Evolutionary conservation across 2,329 filamentous ascomycete genomes (phyloP).

Genomic region (Fragosphaeria purpurea): DNA sequence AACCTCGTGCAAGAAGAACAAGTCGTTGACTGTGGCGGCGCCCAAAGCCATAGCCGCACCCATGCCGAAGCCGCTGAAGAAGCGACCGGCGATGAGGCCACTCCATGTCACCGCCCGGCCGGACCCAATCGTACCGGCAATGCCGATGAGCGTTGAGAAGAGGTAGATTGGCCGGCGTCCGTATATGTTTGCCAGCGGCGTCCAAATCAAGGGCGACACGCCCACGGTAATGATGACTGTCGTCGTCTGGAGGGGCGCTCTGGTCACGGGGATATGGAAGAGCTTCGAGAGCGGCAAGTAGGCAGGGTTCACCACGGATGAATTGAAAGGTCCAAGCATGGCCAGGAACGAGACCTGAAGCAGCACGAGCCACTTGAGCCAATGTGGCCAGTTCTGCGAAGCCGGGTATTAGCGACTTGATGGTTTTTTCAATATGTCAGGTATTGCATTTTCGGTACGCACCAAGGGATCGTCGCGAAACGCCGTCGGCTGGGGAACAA

Average conservation of each 20-base stretch:
- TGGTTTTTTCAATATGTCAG: neutral
- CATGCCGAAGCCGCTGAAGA: conserved; percentile 7
- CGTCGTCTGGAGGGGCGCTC: conserved; percentile 5
- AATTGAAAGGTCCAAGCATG: conserved; percentile 8
- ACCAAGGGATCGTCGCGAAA: conserved; percentile 2
- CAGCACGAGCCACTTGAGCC: conserved; percentile 9
- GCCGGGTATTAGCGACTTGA: neutral
- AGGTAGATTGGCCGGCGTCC: conserved; percentile 6
- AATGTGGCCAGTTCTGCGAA: conserved; percentile 8
- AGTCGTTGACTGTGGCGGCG: conserved; percentile 7
- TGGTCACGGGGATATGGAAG: neutral
- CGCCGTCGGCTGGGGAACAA: neutral
- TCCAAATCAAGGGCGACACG: conserved; percentile 3
- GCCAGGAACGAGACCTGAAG: conserved; percentile 9
- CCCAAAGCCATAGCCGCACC: conserved; percentile 7
- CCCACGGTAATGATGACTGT: conserved; percentile 8
- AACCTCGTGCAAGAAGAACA: conserved; percentile 10
- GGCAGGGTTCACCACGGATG: conserved; percentile 8
- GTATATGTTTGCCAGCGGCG: conserved; percentile 7
- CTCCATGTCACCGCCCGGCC: conserved; percentile 2
- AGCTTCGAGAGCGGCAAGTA: conserved; percentile 2
- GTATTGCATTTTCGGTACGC: neutral
- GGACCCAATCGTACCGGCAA: conserved; percentile 1
- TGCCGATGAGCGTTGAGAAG: conserved; percentile 6
- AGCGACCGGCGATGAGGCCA: conserved; percentile 2